Evolutionary conservation across 805 yeast species (phyloP).

Genomic region (Wickerhamiella nectarea): DNA sequence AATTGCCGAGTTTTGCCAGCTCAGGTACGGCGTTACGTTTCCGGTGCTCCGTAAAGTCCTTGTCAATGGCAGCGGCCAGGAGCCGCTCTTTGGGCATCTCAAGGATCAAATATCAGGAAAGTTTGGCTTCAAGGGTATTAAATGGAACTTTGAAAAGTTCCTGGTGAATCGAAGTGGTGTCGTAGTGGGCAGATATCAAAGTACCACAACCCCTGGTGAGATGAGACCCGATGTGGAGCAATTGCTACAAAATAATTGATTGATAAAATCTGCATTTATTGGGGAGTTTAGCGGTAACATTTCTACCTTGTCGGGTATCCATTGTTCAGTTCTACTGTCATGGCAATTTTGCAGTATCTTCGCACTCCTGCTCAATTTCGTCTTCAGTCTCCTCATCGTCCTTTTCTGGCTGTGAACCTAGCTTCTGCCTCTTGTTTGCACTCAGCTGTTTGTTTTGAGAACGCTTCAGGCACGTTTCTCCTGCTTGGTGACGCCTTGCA

Average conservation of each 20-base stretch:
- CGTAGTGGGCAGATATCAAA: conserved; percentile 47
- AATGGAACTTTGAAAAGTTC: conserved; percentile 76
- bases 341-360: too few relatives aligned
- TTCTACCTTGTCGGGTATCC: too few relatives aligned
- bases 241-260: conserved; percentile 28
- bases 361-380: too few relatives aligned
- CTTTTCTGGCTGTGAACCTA: too few relatives aligned
- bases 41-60: conserved; percentile 76
- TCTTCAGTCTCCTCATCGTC: too few relatives aligned
- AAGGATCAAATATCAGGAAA: conserved; percentile 46
- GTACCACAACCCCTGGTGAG: conserved; percentile 52
- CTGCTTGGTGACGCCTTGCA: too few relatives aligned
- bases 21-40: conserved; percentile 83
- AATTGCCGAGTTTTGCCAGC: conserved; percentile 55
- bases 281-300: too few relatives aligned
- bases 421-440: too few relatives aligned
- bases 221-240: conserved; percentile 47
- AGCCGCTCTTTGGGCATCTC: conserved; percentile 66
- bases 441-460: too few relatives aligned
- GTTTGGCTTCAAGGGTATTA: conserved; percentile 57
- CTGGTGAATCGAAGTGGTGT: conserved; percentile 43
- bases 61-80: conserved; percentile 73
- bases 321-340: too few relatives aligned
- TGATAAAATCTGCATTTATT: too few relatives aligned
- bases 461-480: too few relatives aligned